Base-by-base conservation (phyloP, 2,329 filamentous ascomycete species). In the Cryphonectria parasitica region DNA sequence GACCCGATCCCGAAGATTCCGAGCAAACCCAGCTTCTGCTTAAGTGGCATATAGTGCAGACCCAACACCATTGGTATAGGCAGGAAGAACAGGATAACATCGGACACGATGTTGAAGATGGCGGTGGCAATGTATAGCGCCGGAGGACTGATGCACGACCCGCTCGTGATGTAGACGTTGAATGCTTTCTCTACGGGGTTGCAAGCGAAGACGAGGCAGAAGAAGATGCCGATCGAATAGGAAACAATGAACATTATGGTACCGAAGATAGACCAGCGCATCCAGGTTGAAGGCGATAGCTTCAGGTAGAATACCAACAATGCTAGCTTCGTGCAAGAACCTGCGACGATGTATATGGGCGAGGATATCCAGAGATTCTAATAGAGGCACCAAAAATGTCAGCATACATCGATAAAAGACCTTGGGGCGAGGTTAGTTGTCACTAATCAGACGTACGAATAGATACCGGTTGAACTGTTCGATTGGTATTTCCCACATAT, bases 101-200 rank as follows among this genome's bases (percentile, higher is more conserved):
- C 84, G 10, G 83, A 84, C 22, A 81, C 68, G 62, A 86, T 84
- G 70, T 85, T 86, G 25, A 83, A 77, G 3, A 80, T 81, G 0
- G 84, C 83, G 19, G 85, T 85, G 49, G 82, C 79, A 43, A 87
- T 82, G 74, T 86, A 86, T 36, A 87, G 81, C 1, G 80, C 77
- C n/a, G 83, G 80, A 31, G 81, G 79, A 63, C 84, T 78, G 58
- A 87, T 78, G 69, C 85, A 87, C n/a, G 63, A 76, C 71, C 72
- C 83, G 71, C 61, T 77, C 56, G 70, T 72, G 7, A 78, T 73
- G 2, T 69, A 73, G 0, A 77, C 60, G 36, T 82, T 77, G 76
- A 78, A 83, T 7, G 75, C 75, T 19, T 74, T 77, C 6, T 74
- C 72, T 15, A 82, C 71, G 0, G 82, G 82, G 0, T 70, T 72